phyloP scores from a whole-genome alignment of 805 yeast genomes.

The Ogataea methylovora region DNA sequence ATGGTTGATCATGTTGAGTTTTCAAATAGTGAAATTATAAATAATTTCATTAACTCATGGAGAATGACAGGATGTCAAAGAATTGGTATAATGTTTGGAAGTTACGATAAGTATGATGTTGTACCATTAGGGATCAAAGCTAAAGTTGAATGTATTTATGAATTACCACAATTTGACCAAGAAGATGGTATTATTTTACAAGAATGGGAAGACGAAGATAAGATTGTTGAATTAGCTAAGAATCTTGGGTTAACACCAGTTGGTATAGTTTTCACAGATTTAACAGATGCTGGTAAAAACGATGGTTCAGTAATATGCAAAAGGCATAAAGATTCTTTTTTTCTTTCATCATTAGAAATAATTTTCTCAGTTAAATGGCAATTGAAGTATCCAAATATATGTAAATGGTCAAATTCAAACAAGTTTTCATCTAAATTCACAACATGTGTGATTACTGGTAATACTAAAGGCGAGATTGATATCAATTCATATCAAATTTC shows the following conservation, averaged over 20 bases:
- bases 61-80: slow-evolving; percentile 83
- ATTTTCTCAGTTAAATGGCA: slow-evolving; percentile 80
- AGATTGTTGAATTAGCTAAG: slow-evolving; percentile 46
- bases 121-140: slow-evolving; percentile 94
- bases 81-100: slow-evolving; percentile 78
- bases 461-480: slow-evolving; percentile 79
- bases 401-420: slow-evolving; percentile 58
- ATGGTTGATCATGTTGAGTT: slow-evolving; percentile 98
- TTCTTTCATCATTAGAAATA: slow-evolving; percentile 82
- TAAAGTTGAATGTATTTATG: slow-evolving; percentile 88
- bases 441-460: slow-evolving; percentile 93
- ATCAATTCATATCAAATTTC: slow-evolving; percentile 87
- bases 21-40: slow-evolving; percentile 62
- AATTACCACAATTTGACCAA: slow-evolving; percentile 84
- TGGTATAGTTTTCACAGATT: slow-evolving; percentile 85
- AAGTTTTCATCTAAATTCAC: slow-evolving; percentile 82
- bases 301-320: slow-evolving; percentile 89
- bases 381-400: slow-evolving; percentile 48
- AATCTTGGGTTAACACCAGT: slow-evolving; percentile 60
- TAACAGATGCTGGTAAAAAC: slow-evolving; percentile 78
- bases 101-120: slow-evolving; percentile 66
- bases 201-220: slow-evolving; percentile 45
- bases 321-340: slow-evolving; percentile 87
- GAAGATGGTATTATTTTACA: slow-evolving; percentile 71
- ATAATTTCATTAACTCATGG: slow-evolving; percentile 88